A percentile compares a stretch with the other conserved stretches of the same genome.
phyloP scores from a whole-genome alignment of 805 yeast genomes.

The Crinitomyces ghanaensis region DNA sequence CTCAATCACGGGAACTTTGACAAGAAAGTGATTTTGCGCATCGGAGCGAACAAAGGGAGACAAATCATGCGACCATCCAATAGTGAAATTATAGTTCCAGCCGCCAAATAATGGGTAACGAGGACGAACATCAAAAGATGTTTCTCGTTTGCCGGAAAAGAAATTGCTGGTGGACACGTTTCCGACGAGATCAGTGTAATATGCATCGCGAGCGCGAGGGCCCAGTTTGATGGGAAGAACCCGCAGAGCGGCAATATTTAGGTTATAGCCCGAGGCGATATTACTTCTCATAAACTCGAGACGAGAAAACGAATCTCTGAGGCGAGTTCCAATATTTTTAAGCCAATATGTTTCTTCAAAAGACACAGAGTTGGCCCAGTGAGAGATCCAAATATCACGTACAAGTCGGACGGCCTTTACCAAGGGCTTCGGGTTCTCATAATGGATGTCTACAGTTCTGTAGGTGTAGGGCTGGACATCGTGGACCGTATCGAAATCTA shows the following conservation, averaged over 20 bases:
- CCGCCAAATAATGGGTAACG: slow-evolving; percentile 94
- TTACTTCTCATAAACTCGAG: slow-evolving; percentile 59
- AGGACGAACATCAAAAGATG: slow-evolving; percentile 55
- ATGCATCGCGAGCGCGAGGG: slow-evolving; percentile 47
- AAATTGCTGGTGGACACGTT: slow-evolving; percentile 69
- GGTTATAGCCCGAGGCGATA: slow-evolving; percentile 24
- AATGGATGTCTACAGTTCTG: slow-evolving; percentile 44
- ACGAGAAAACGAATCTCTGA: slow-evolving; percentile 56
- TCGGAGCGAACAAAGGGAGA: slow-evolving; percentile 38
- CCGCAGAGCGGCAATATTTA: slow-evolving; percentile 48
- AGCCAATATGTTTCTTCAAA: slow-evolving; percentile 81
- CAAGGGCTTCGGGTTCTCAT: slow-evolving; percentile 55
- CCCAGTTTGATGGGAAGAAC: slow-evolving; percentile 49
- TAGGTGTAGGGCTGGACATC: slow-evolving; percentile 36
- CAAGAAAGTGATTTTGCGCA: slow-evolving; percentile 40
- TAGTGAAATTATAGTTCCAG: slow-evolving; percentile 89
- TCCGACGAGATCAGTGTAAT: slow-evolving; percentile 83
- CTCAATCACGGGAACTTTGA: slow-evolving; percentile 59
- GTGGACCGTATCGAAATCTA: slow-evolving; percentile 47
- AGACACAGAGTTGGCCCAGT: slow-evolving; percentile 59
- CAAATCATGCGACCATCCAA: slow-evolving; percentile 78
- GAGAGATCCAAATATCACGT: slow-evolving; percentile 83
- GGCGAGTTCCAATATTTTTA: slow-evolving; percentile 60
- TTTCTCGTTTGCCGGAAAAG: slow-evolving; percentile 19
- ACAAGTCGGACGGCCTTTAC: slow-evolving; percentile 46